A percentile compares a stretch with the other conserved stretches of the same genome.
These are phyloP conservation scores for Pseudotsuga menziesii DNA, from an alignment of 75 land plant species.

Conservation along the genomic window DNA sequence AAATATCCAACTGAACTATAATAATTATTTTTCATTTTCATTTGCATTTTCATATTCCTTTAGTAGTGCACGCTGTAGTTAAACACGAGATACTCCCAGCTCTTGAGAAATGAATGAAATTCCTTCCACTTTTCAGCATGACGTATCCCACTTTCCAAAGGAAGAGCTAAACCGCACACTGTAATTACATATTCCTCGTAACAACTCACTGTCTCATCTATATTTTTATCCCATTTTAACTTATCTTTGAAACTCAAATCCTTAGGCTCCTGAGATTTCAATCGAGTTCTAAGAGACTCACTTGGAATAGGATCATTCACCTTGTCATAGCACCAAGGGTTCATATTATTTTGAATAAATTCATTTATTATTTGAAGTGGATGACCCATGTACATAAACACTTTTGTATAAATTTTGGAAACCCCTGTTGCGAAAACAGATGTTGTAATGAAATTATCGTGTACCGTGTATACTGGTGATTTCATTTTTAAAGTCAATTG, in stretches of 20 bases:
- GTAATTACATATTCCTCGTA: not conserved
- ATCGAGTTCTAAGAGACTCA: not conserved
- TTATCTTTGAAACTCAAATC: not conserved
- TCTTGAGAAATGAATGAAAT: no score
- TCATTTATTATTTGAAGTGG: slow-evolving; percentile 9
- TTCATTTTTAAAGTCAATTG: not conserved
- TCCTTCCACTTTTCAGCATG: not conserved
- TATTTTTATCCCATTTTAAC: not conserved
- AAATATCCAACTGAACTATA: no score
- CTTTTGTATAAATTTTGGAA: not conserved
- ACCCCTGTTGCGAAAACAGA: not conserved
- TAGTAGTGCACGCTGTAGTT: no score
- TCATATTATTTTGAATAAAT: not conserved
- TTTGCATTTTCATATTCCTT: no score
- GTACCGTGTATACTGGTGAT: not conserved
- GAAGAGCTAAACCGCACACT: no score
- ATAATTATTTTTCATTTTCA: no score
- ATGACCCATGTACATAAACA: slow-evolving; percentile 4
- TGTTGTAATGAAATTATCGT: slow-evolving; percentile 4
- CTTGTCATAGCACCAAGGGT: not conserved
- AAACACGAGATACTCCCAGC: no score
- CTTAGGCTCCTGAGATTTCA: not conserved
- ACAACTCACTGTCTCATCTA: not conserved
- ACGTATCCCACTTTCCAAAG: not conserved
- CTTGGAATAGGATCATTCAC: not conserved